Percentiles rank a stretch among this genome's conserved stretches.
These are phyloP conservation scores for Gloeostereum incarnatum DNA, from an alignment of 768 basidiomycete genomes.

Conservation along the genomic window DNA sequence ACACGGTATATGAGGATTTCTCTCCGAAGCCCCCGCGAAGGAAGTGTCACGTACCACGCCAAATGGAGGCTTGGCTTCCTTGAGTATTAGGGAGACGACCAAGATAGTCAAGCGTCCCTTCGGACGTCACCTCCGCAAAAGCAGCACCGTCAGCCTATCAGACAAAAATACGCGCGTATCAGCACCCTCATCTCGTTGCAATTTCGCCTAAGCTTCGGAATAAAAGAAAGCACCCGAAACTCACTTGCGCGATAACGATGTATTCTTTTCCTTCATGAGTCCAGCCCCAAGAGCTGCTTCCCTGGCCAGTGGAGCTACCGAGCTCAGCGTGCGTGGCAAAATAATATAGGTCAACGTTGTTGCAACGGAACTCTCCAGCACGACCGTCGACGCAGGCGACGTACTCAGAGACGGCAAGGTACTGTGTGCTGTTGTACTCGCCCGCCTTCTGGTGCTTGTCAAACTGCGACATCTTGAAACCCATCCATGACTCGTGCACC, in stretches of 20 bases:
- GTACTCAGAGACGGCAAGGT: neutral
- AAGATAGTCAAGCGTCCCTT: constrained; percentile 13
- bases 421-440: neutral
- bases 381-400: constrained; percentile 8
- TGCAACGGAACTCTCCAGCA: constrained; percentile 11
- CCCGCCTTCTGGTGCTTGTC: neutral
- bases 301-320: constrained; percentile 9
- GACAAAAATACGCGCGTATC: no score
- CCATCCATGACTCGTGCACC: constrained; percentile 8
- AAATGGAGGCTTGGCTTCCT: constrained; percentile 10
- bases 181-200: no score
- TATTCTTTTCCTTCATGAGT: constrained; percentile 8
- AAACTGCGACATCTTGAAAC: neutral
- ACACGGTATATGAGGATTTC: no score
- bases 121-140: constrained; percentile 6
- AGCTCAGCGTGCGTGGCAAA: constrained; percentile 12
- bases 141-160: constrained; percentile 13
- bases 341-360: constrained; percentile 11
- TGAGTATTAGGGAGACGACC: constrained; percentile 17
- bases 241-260: constrained; percentile 9
- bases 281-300: constrained; percentile 12
- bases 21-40: no score
- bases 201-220: no score
- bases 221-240: constrained; percentile 11
- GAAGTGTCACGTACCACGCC: no score